Evolutionary conservation across 2,329 filamentous ascomycete species (phyloP).

Genomic region (Colletotrichum sp.): DNA sequence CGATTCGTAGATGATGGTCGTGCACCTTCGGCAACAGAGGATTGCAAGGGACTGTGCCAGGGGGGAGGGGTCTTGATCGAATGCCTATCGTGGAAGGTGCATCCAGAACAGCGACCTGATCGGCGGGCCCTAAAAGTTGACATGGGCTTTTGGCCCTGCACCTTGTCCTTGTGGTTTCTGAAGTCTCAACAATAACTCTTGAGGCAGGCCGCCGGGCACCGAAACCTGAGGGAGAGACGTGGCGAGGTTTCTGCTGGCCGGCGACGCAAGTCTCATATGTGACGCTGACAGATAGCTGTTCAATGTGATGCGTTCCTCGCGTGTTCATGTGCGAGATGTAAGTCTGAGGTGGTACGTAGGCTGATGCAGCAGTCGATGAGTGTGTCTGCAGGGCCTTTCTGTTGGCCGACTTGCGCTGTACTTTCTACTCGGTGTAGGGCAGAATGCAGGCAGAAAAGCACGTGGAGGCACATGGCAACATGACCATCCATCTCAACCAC

Average conservation of each 20-base stretch:
- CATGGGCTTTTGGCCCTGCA: neutral
- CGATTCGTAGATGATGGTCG: neutral
- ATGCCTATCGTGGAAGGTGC: conserved; percentile 15
- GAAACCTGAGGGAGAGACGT: neutral
- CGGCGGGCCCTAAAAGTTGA: neutral
- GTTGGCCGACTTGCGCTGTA: neutral
- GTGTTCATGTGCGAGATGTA: neutral
- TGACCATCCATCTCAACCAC: neutral
- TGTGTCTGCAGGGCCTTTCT: neutral
- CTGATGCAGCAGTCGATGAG: neutral
- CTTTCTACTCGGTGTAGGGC: neutral
- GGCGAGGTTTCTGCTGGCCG: neutral
- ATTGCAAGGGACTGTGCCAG: neutral
- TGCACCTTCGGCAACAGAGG: neutral
- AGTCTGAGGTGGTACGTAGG: neutral
- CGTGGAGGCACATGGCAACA: neutral
- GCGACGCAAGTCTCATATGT: neutral
- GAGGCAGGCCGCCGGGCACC: neutral
- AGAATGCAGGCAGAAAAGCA: neutral
- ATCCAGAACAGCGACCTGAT: conserved; percentile 4
- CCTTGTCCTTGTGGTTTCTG: neutral
- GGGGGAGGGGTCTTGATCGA: neutral
- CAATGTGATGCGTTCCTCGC: neutral
- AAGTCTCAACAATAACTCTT: neutral
- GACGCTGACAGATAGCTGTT: neutral